Conservation (phyloP, 441 rosid species). For the Adansonia rubrostipa region DNA sequence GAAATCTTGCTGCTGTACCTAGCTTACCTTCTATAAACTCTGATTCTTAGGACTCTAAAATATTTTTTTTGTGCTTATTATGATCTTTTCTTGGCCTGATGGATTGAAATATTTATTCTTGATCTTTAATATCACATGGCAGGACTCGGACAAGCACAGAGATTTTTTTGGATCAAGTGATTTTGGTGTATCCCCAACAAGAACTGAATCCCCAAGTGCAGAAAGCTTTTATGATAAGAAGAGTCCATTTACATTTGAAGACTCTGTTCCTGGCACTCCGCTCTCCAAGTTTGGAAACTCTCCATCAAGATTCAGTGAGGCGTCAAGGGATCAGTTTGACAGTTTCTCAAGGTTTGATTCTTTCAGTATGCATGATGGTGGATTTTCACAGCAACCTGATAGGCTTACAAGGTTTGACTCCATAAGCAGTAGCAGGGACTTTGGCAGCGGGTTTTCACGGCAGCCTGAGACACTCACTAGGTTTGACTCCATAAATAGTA, state of each 20-base stretch:
- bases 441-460: slow-evolving; percentile 51
- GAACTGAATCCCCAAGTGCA: slow-evolving; percentile 66
- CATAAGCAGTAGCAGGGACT: slow-evolving; percentile 73
- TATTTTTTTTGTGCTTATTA: slow-evolving; percentile 13
- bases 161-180: slow-evolving; percentile 67
- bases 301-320: slow-evolving; percentile 80
- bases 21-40: neutral
- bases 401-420: slow-evolving; percentile 78
- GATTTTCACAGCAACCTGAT: slow-evolving; percentile 64
- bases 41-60: slow-evolving; percentile 13
- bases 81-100: slow-evolving; percentile 1
- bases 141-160: slow-evolving; percentile 55
- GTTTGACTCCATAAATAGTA: slow-evolving; percentile 77
- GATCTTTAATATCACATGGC: slow-evolving; percentile 29
- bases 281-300: slow-evolving; percentile 81
- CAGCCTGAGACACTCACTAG: slow-evolving; percentile 59
- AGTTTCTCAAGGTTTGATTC: slow-evolving; percentile 90
- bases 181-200: slow-evolving; percentile 60
- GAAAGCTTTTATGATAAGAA: slow-evolving; percentile 55
- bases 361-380: slow-evolving; percentile 61
- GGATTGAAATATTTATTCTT: slow-evolving; percentile 1
- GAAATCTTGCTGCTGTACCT: slow-evolving; percentile 9
- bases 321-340: slow-evolving; percentile 67
- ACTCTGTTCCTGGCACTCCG: slow-evolving; percentile 90
- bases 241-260: slow-evolving; percentile 76